Conservation (phyloP, 2,329 filamentous ascomycete species). For the Blumeria graminis region DNA sequence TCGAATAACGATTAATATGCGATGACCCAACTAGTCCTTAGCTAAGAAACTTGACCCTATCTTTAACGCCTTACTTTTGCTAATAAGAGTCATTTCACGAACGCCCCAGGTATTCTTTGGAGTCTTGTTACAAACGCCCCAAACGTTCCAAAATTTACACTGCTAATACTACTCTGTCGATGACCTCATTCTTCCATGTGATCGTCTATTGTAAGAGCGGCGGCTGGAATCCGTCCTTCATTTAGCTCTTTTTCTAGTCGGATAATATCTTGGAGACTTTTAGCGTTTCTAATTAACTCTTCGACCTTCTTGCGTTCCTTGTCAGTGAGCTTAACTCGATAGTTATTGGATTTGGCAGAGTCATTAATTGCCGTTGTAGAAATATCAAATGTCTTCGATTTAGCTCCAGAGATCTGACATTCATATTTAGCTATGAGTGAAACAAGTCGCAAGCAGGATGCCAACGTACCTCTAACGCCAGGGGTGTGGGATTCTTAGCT, state of each 20-base stretch:
- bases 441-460: background rate
- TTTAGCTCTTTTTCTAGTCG: conserved; percentile 75
- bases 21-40: too few species aligned
- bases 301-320: conserved; percentile 69
- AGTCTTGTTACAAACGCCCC: background rate
- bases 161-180: background rate
- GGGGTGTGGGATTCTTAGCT: conserved; percentile 47
- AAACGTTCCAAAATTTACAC: background rate
- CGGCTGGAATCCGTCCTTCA: conserved; percentile 63
- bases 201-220: conserved; percentile 24
- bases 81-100: too few species aligned
- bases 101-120: too few species aligned
- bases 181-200: conserved; percentile 32
- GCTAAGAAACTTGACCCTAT: too few species aligned
- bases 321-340: conserved; percentile 65
- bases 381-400: conserved; percentile 51
- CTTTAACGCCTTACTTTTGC: too few species aligned
- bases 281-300: conserved; percentile 69
- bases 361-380: conserved; percentile 17
- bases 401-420: conserved; percentile 51
- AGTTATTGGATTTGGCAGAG: conserved; percentile 33
- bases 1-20: too few species aligned
- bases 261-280: conserved; percentile 73
- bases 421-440: background rate
- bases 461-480: conserved; percentile 44